Conservation (phyloP, 352 stramenopile species). For the Phytophthora boehmeriae region DNA sequence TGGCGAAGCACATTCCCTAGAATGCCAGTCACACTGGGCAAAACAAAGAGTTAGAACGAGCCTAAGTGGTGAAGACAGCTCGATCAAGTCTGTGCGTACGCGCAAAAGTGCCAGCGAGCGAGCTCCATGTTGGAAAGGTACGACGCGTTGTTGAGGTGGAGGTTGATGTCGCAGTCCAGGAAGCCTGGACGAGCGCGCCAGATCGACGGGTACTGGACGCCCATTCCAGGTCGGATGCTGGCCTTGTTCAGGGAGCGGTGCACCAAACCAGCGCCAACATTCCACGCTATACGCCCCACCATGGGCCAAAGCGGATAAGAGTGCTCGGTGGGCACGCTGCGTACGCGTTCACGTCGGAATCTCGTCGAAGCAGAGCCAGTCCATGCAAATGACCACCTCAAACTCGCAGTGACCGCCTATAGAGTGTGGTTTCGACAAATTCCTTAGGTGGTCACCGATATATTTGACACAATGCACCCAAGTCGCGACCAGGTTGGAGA, state of each 20-base stretch:
- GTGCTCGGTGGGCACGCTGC: too few relatives aligned
- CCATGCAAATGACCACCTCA: too few relatives aligned
- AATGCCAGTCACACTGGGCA: slow-evolving; percentile 49
- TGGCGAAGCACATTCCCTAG: slow-evolving; percentile 57
- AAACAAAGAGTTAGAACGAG: slow-evolving; percentile 1
- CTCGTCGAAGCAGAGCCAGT: neutral
- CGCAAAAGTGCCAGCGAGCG: slow-evolving; percentile 79
- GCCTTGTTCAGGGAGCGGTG: slow-evolving; percentile 63
- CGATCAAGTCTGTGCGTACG: slow-evolving; percentile 40
- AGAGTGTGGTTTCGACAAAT: too few relatives aligned
- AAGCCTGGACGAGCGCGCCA: slow-evolving; percentile 73
- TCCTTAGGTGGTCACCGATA: too few relatives aligned
- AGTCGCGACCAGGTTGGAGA: too few relatives aligned
- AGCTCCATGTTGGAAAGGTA: slow-evolving; percentile 88
- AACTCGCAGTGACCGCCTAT: too few relatives aligned
- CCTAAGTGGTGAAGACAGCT: neutral
- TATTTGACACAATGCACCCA: too few relatives aligned
- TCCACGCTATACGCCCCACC: slow-evolving; percentile 81
- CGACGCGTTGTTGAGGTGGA: slow-evolving; percentile 85
- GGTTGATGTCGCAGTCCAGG: slow-evolving; percentile 82
- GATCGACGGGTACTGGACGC: slow-evolving; percentile 69
- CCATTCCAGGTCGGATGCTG: slow-evolving; percentile 59
- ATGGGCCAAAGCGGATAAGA: slow-evolving; percentile 31
- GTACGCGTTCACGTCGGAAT: neutral
- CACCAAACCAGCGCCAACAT: slow-evolving; percentile 65